A percentile compares a stretch with the other conserved stretches of the same genome.
These are phyloP conservation scores for Populus tremula DNA, from an alignment of 345 rosid genomes.

Conservation along the genomic window DNA sequence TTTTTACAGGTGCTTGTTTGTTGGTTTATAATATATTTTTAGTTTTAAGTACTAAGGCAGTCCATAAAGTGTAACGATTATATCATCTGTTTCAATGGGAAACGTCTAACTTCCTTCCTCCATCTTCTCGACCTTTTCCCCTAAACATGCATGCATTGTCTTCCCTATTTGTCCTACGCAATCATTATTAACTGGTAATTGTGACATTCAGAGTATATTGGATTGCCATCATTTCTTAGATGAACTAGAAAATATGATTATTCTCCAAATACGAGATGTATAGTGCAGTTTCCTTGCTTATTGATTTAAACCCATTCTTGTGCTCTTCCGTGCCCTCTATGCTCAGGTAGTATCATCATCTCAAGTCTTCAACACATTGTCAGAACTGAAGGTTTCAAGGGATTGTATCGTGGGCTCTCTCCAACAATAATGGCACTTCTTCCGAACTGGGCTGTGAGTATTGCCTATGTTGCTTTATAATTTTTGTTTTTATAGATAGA, in stretches of 20 bases:
- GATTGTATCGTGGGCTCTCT: constrained; percentile 91
- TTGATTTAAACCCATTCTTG: background rate
- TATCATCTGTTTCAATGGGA: background rate
- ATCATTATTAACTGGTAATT: background rate
- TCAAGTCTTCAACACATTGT: constrained; percentile 62
- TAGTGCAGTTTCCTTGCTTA: constrained; percentile 16
- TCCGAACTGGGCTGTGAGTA: constrained; percentile 96
- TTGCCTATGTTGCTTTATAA: constrained; percentile 3
- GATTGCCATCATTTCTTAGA: background rate
- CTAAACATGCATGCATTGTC: background rate
- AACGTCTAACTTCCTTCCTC: background rate
- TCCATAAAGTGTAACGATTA: background rate
- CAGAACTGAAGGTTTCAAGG: constrained; percentile 69
- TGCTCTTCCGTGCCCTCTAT: constrained; percentile 10
- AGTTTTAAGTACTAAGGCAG: background rate
- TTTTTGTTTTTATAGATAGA: background rate
- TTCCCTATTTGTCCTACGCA: background rate
- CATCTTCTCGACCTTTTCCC: background rate
- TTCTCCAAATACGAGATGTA: background rate
- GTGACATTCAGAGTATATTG: background rate
- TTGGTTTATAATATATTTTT: background rate
- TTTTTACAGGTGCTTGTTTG: background rate
- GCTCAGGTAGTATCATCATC: constrained; percentile 70
- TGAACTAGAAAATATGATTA: background rate
- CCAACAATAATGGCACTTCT: constrained; percentile 89